These are phyloP conservation scores for Trypanosoma platydactyli DNA, from an alignment of 208 protist genomes.

Conservation along the genomic window DNA sequence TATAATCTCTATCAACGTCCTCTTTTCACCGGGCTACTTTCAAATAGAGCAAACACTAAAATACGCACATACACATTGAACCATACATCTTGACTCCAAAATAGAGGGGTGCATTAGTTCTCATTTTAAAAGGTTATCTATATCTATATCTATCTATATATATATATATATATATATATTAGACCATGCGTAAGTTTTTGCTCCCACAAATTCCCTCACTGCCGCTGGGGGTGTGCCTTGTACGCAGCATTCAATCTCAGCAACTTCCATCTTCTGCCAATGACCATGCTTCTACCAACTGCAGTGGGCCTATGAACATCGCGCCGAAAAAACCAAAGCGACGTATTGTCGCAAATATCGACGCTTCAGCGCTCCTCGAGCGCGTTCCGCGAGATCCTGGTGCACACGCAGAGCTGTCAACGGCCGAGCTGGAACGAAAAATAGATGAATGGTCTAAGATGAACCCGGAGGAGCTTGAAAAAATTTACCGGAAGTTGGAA, in stretches of 20 bases:
- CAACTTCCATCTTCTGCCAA: slow-evolving; percentile 20
- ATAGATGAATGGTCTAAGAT: slow-evolving; percentile 75
- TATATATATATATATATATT: background rate
- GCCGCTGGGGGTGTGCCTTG: background rate
- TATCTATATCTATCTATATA: background rate
- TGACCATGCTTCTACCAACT: background rate
- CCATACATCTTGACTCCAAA: background rate
- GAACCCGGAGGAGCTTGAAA: slow-evolving; percentile 70
- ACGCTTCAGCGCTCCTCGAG: slow-evolving; percentile 57
- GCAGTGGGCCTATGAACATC: slow-evolving; percentile 31
- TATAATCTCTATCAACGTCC: background rate
- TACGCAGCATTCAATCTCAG: background rate
- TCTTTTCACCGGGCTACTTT: background rate
- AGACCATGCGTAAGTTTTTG: slow-evolving; percentile 18
- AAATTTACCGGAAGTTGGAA: slow-evolving; percentile 58
- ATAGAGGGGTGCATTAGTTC: background rate
- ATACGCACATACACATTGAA: background rate
- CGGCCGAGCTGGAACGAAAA: slow-evolving; percentile 83
- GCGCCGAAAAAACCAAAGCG: slow-evolving; percentile 66
- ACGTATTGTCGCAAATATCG: slow-evolving; percentile 52
- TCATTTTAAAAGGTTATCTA: too few relatives aligned
- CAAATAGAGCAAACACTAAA: background rate
- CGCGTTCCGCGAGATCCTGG: slow-evolving; percentile 75
- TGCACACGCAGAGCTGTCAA: slow-evolving; percentile 80
- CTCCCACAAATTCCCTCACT: background rate